These are phyloP conservation scores for Colletotrichum cereale DNA, from an alignment of 2,329 filamentous ascomycete species.

Conservation along the genomic window DNA sequence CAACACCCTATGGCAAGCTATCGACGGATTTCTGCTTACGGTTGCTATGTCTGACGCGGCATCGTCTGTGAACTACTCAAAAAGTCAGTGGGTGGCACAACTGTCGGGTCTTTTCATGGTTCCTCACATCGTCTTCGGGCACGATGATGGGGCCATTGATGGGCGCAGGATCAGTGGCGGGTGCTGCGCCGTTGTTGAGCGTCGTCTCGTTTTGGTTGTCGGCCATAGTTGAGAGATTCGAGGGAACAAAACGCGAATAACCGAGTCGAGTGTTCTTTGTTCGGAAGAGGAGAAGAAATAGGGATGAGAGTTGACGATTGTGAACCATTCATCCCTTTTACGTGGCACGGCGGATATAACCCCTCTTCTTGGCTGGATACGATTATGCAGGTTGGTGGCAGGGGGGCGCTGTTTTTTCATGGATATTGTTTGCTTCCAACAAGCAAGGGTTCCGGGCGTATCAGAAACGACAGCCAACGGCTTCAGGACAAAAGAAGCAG, in stretches of 20 bases:
- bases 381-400: not conserved
- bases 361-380: conserved; percentile 4
- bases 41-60: not conserved
- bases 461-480: not conserved
- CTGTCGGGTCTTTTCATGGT: not conserved
- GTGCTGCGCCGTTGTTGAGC: not conserved
- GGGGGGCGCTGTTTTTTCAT: not conserved
- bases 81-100: not conserved
- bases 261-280: not conserved
- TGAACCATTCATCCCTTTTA: not conserved
- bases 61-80: not conserved
- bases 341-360: not conserved
- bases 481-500: not conserved
- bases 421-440: conserved; percentile 3
- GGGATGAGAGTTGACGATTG: not conserved
- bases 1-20: not conserved
- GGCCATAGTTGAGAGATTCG: not conserved
- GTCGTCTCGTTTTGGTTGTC: not conserved
- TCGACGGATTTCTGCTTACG: not conserved
- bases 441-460: not conserved
- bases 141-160: not conserved
- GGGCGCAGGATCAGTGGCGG: not conserved
- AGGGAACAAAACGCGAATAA: not conserved
- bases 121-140: not conserved
- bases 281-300: not conserved